Evolutionary conservation across 1,284 basidiomycete genomes (phyloP).

Genomic region (Bjerkandera adusta): DNA sequence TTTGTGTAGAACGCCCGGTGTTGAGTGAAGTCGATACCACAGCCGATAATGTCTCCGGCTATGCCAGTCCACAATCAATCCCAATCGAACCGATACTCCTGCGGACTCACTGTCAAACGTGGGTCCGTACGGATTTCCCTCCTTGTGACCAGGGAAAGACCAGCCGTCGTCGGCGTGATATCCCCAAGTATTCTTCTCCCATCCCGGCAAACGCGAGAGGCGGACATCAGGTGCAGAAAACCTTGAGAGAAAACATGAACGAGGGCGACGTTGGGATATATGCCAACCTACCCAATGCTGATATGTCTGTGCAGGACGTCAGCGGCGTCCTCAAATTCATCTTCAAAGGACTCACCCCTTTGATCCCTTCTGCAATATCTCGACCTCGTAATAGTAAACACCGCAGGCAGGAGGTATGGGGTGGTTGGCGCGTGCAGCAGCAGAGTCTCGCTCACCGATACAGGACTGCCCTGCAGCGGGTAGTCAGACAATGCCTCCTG

Average conservation of each 20-base stretch:
- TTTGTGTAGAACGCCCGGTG: constrained; percentile 86
- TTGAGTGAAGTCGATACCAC: constrained; percentile 84
- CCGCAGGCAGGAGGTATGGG: constrained; percentile 82
- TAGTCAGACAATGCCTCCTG: too few species aligned
- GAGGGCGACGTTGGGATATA: neutral
- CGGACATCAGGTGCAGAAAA: constrained; percentile 53
- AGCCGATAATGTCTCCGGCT: constrained; percentile 87
- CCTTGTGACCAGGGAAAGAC: constrained; percentile 72
- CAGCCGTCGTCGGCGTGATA: constrained; percentile 93
- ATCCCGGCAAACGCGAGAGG: constrained; percentile 80
- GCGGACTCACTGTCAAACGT: constrained; percentile 64
- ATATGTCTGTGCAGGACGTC: constrained; percentile 56
- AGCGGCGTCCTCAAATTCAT: constrained; percentile 14
- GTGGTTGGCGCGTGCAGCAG: constrained; percentile 71
- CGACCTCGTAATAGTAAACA: constrained; percentile 89
- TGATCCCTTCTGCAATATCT: constrained; percentile 74
- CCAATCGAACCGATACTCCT: neutral
- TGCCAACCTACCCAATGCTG: constrained; percentile 57
- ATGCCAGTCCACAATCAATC: constrained; percentile 10
- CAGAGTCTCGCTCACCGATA: constrained; percentile 75
- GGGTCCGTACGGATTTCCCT: constrained; percentile 73
- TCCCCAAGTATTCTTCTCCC: constrained; percentile 89
- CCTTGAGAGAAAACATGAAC: constrained; percentile 23
- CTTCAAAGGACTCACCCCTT: constrained; percentile 57
- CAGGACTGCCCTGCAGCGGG: constrained; percentile 55